These are phyloP conservation scores for Botryosphaeria agaves DNA, from an alignment of 2,329 filamentous ascomycete genomes.

Conservation along the genomic window DNA sequence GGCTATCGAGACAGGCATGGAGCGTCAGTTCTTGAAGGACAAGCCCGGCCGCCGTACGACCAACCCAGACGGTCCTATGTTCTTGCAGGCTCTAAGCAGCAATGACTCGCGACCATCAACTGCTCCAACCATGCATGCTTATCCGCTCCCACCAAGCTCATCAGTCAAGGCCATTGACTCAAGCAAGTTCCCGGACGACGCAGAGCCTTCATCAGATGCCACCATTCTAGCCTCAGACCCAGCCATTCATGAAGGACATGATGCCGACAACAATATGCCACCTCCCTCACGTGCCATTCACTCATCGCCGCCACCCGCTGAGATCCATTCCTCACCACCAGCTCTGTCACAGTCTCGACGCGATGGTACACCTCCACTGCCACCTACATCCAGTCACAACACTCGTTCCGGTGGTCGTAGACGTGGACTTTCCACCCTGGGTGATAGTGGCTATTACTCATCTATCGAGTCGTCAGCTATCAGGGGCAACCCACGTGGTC, in stretches of 20 bases:
- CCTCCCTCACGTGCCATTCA: constrained; percentile 30
- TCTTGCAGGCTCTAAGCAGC: constrained; percentile 11
- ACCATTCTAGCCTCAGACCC: constrained; percentile 34
- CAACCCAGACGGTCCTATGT: constrained; percentile 32
- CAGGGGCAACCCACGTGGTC: constrained; percentile 46
- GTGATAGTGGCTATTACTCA: constrained; percentile 94
- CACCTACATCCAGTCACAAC: constrained; percentile 40
- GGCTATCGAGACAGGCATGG: constrained; percentile 80
- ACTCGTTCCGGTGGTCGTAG: constrained; percentile 53
- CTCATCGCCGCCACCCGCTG: constrained; percentile 52
- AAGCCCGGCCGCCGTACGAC: constrained; percentile 46
- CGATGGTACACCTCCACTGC: constrained; percentile 61
- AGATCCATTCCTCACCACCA: constrained; percentile 85
- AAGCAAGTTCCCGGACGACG: constrained; percentile 31
- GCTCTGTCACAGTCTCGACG: constrained; percentile 33
- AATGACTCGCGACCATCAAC: constrained; percentile 17
- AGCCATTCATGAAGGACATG: constrained; percentile 28
- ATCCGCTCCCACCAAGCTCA: constrained; percentile 15
- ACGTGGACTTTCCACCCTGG: constrained; percentile 63
- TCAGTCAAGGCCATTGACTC: constrained; percentile 29
- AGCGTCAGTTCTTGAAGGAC: constrained; percentile 77
- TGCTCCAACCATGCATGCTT: constrained; percentile 18
- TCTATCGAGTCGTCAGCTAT: constrained; percentile 83
- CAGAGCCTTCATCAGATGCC: constrained; percentile 32
- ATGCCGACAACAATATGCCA: constrained; percentile 17